Conservation (phyloP, 805 yeast genomes). For the Lipomyces mesembrius region DNA sequence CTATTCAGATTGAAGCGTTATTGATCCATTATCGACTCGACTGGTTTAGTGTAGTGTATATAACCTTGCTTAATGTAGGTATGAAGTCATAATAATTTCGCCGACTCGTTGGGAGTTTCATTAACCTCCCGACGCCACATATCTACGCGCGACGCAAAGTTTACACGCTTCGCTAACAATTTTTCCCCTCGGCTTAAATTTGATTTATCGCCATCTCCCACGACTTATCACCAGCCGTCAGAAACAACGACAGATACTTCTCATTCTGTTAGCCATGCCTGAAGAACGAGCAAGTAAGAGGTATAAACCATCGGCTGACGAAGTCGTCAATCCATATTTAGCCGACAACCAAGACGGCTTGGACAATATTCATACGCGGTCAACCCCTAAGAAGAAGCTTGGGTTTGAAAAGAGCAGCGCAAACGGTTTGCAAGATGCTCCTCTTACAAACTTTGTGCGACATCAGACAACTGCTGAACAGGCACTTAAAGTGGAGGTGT, state of each 20-base stretch:
- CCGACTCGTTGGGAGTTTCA: neutral
- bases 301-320: constrained; percentile 19
- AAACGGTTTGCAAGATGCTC: constrained; percentile 4
- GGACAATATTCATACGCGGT: neutral
- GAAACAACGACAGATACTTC: neutral
- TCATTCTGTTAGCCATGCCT: constrained; percentile 8
- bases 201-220: neutral
- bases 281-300: constrained; percentile 30
- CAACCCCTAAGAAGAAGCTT: constrained; percentile 4
- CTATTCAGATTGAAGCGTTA: neutral
- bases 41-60: no score
- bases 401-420: constrained; percentile 1
- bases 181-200: neutral
- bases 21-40: no score
- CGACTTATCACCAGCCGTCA: neutral
- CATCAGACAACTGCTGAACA: constrained; percentile 46
- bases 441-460: constrained; percentile 34
- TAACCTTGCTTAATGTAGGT: no score
- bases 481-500: constrained; percentile 45
- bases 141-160: neutral
- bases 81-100: neutral
- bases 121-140: neutral
- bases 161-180: neutral
- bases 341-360: constrained; percentile 42
- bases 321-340: constrained; percentile 42